Conservation (phyloP, 495 filamentous ascomycete species). For the Astrothelium macrocarpum region DNA sequence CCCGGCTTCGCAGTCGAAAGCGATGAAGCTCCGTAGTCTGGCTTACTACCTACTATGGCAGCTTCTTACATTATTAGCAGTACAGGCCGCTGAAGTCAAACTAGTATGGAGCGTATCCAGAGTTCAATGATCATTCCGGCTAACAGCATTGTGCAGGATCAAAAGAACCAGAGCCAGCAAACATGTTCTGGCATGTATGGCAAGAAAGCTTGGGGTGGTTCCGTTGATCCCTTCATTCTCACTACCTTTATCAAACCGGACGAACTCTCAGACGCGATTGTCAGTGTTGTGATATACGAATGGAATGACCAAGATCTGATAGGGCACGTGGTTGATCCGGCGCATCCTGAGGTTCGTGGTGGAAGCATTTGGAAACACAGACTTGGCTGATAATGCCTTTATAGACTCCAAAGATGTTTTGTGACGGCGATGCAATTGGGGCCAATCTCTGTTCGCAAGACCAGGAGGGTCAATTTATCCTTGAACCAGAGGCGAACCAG, state of each 20-base stretch:
- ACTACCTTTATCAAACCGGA: conserved; percentile 64
- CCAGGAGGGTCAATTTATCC: conserved; percentile 76
- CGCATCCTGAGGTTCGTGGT: conserved; percentile 13
- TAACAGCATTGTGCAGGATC: conserved; percentile 42
- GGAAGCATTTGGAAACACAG: background rate
- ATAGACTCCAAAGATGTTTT: conserved; percentile 36
- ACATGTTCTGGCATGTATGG: conserved; percentile 98
- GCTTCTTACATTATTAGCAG: conserved; percentile 20
- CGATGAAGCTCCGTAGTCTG: background rate
- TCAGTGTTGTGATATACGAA: conserved; percentile 87
- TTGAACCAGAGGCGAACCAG: conserved; percentile 61
- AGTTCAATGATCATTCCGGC: background rate
- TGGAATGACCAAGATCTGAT: conserved; percentile 77
- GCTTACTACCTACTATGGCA: conserved; percentile 5
- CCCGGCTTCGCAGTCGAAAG: background rate
- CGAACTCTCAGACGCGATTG: conserved; percentile 55
- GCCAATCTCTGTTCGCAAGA: conserved; percentile 58
- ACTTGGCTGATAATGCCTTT: background rate
- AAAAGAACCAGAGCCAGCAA: conserved; percentile 67
- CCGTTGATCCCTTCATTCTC: conserved; percentile 77
- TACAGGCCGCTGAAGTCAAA: conserved; percentile 20
- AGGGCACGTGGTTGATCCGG: conserved; percentile 37
- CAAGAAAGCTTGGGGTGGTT: conserved; percentile 78
- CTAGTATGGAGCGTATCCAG: conserved; percentile 12
- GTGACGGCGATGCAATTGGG: conserved; percentile 58